Conservation (phyloP, 768 basidiomycete species). For the Lactifluus echinatus region DNA sequence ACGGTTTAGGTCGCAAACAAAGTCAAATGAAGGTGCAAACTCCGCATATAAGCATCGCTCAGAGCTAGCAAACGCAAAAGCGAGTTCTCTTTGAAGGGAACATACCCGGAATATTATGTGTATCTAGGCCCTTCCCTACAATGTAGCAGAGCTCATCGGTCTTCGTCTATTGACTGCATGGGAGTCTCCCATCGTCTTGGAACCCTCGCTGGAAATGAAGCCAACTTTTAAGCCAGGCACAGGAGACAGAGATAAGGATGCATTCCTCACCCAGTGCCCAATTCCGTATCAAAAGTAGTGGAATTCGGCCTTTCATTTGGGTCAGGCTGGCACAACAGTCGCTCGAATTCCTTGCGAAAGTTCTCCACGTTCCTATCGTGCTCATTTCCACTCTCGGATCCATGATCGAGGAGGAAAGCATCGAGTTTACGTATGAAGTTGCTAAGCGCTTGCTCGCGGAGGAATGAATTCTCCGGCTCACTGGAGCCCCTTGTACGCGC, state of each 20-base stretch:
- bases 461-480: constrained; percentile 55
- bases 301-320: neutral
- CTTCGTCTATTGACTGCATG: neutral
- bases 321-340: constrained; percentile 26
- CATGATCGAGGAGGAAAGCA: constrained; percentile 51
- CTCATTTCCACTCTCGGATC: constrained; percentile 25
- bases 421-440: constrained; percentile 53
- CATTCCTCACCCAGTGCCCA: no score
- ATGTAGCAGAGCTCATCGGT: neutral
- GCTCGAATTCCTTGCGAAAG: constrained; percentile 37
- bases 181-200: no score
- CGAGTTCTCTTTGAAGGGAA: no score
- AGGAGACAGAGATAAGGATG: neutral
- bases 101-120: no score
- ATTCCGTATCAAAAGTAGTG: neutral
- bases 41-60: no score
- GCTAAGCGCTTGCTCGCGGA: constrained; percentile 51
- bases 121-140: no score
- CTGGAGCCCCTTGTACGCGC: constrained; percentile 60
- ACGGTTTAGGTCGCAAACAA: no score
- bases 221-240: neutral
- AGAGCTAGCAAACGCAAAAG: no score
- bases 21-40: no score
- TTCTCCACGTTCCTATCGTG: constrained; percentile 30
- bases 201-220: neutral